These are phyloP conservation scores for Metschnikowia rubicola DNA, from an alignment of 805 yeast species.

Conservation along the genomic window DNA sequence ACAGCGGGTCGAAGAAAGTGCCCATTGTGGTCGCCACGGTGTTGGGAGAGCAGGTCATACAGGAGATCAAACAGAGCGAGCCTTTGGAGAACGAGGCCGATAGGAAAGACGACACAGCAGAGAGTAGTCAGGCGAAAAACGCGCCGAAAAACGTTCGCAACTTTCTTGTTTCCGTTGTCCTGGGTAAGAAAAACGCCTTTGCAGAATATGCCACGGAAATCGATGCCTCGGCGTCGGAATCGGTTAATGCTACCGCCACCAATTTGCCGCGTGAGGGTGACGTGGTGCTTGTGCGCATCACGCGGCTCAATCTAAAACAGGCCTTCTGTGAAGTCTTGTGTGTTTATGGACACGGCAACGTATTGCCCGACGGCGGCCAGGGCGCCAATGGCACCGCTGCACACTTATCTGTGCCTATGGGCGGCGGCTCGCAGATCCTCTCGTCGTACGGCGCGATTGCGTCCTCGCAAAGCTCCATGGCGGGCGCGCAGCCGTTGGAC, in stretches of 20 bases:
- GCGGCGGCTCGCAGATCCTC: conserved; percentile 52
- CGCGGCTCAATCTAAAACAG: conserved; percentile 62
- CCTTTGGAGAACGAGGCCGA: not conserved
- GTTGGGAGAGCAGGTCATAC: conserved; percentile 52
- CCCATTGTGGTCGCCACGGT: conserved; percentile 55
- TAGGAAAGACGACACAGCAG: conserved; percentile 11
- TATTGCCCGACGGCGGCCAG: conserved; percentile 59
- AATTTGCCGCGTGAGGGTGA: conserved; percentile 82
- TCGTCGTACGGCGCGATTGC: conserved; percentile 36
- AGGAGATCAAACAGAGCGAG: conserved; percentile 17
- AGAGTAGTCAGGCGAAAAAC: conserved; percentile 8
- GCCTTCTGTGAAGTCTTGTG: conserved; percentile 72
- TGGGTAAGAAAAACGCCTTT: conserved; percentile 26
- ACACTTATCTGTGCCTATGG: conserved; percentile 38
- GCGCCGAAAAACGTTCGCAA: conserved; percentile 15
- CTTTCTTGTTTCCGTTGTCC: conserved; percentile 30
- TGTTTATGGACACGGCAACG: conserved; percentile 59
- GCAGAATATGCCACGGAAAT: conserved; percentile 22
- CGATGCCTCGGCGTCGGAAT: conserved; percentile 16
- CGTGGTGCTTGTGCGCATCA: conserved; percentile 71
- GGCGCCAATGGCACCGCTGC: conserved; percentile 52
- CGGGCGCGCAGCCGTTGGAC: conserved; percentile 50
- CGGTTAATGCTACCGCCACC: conserved; percentile 30
- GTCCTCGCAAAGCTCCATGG: conserved; percentile 36
- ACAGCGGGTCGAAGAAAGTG: conserved; percentile 34